These are phyloP conservation scores for Eucommia ulmoides DNA, from an alignment of 257 asterid genomes.

Conservation along the genomic window DNA sequence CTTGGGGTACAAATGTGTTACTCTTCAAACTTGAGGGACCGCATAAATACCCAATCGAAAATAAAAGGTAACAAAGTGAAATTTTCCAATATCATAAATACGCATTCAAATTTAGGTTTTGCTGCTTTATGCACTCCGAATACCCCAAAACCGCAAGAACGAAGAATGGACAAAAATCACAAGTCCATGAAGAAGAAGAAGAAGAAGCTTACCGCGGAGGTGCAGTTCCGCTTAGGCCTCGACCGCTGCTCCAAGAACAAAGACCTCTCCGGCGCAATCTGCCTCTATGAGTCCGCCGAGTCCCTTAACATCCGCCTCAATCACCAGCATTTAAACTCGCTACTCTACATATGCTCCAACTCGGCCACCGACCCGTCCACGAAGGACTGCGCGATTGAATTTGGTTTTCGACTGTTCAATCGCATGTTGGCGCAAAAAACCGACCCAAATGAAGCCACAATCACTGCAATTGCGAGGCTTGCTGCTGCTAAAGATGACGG, in stretches of 20 bases:
- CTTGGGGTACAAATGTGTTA: too few relatives aligned
- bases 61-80: too few relatives aligned
- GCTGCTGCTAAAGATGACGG: slow-evolving; percentile 85
- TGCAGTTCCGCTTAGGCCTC: slow-evolving; percentile 57
- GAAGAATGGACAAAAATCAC: background rate
- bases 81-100: too few relatives aligned
- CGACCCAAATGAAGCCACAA: slow-evolving; percentile 71
- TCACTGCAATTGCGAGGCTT: slow-evolving; percentile 66
- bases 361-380: slow-evolving; percentile 29
- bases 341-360: slow-evolving; percentile 77
- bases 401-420: slow-evolving; percentile 56
- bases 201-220: slow-evolving; percentile 56
- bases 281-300: slow-evolving; percentile 54
- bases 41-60: too few relatives aligned
- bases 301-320: slow-evolving; percentile 28
- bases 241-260: slow-evolving; percentile 57
- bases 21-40: too few relatives aligned
- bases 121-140: too few relatives aligned
- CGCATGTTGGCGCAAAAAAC: slow-evolving; percentile 21
- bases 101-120: too few relatives aligned
- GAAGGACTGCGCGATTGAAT: slow-evolving; percentile 48
- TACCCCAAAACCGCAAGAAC: background rate
- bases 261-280: slow-evolving; percentile 53
- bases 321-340: slow-evolving; percentile 57
- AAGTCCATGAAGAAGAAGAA: slow-evolving; percentile 24